These are phyloP conservation scores for Phytophthora idaei DNA, from an alignment of 352 stramenopile species.

Conservation along the genomic window DNA sequence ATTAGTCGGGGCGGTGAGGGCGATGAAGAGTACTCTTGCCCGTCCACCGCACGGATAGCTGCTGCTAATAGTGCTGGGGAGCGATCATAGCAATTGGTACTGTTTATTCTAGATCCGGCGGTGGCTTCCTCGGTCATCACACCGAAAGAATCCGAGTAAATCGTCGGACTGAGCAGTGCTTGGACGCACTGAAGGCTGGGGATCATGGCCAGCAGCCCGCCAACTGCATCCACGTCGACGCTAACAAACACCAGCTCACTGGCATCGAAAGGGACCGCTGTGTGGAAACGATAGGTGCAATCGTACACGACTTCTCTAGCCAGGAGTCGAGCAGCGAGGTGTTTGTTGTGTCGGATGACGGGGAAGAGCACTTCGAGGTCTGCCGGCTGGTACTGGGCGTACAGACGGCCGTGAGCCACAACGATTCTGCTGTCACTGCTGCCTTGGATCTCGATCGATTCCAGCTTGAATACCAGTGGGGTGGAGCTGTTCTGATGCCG, in stretches of 20 bases:
- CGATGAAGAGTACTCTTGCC: slow-evolving; percentile 8
- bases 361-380: slow-evolving; percentile 30
- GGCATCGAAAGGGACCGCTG: slow-evolving; percentile 11
- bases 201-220: slow-evolving; percentile 22
- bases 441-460: slow-evolving; percentile 29
- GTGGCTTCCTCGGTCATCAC: slow-evolving; percentile 11
- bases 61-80: slow-evolving; percentile 9
- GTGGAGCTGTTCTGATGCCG: slow-evolving; percentile 23
- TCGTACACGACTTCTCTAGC: slow-evolving; percentile 28
- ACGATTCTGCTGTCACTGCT: slow-evolving; percentile 33
- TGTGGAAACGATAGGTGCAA: slow-evolving; percentile 41
- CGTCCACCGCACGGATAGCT: slow-evolving; percentile 10
- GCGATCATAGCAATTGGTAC: slow-evolving; percentile 11
- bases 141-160: slow-evolving; percentile 6
- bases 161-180: slow-evolving; percentile 26
- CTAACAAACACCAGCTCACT: slow-evolving; percentile 32
- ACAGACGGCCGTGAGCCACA: slow-evolving; percentile 21
- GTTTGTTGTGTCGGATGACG: slow-evolving; percentile 23
- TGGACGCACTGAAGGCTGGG: slow-evolving; percentile 29
- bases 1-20: slow-evolving; percentile 26
- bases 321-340: slow-evolving; percentile 28
- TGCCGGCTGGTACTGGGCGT: slow-evolving; percentile 17
- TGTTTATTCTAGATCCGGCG: slow-evolving; percentile 8
- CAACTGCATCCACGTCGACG: slow-evolving; percentile 33
- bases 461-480: slow-evolving; percentile 31